Base-by-base conservation (phyloP, 768 basidiomycete genomes). In the Psilocybe sp. region DNA sequence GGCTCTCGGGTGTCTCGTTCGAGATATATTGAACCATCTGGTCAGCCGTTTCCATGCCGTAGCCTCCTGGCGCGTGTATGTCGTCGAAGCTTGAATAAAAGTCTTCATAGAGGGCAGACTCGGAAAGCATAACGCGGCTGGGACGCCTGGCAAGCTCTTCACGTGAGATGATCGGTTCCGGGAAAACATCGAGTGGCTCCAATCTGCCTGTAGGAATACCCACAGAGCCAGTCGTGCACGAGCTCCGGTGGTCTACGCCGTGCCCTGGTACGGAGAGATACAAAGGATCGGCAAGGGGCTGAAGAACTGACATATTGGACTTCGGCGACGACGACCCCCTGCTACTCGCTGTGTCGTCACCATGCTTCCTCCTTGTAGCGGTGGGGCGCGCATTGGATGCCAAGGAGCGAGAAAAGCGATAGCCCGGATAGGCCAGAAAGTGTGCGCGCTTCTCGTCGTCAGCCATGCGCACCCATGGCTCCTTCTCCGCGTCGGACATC, bases 381-480 rank as follows among this genome's bases (percentile, higher is more conserved):
- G 23, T 54, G n/a, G 20, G 33, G 13, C 6, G 15, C 18, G 16
- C 13, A 5, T 12, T 42, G 4, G 48, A 43, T 10, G 14, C 38
- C 2, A 35, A n/a, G 15, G 19, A n/a, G 12, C 47, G 34, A 3
- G 49, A 36, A 37, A 52, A 54, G 3, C 49, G 39, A 33, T 52
- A 54, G 5, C 36, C 40, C 7, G 55, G 51, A 50, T 60, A 41
- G 6, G 36, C 33, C 12, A 37, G 33, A 14, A 48, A 40, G 43
- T 62, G 61, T 1, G 53, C 40, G 1, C 44, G 59, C 64, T 76
- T 81, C 60, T 82, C 81, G 50, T 60, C 53, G 2, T 71, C 69
- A 1, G 81, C 82, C 63, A 80, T 69, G 34, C 68, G 61, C 13
- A 77, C 50, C 81, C 81, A 83, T 0, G 80, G 82, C 15, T 57